These are phyloP conservation scores for Fusarium sp. DNA, from an alignment of 2,329 filamentous ascomycete genomes.

Conservation along the genomic window DNA sequence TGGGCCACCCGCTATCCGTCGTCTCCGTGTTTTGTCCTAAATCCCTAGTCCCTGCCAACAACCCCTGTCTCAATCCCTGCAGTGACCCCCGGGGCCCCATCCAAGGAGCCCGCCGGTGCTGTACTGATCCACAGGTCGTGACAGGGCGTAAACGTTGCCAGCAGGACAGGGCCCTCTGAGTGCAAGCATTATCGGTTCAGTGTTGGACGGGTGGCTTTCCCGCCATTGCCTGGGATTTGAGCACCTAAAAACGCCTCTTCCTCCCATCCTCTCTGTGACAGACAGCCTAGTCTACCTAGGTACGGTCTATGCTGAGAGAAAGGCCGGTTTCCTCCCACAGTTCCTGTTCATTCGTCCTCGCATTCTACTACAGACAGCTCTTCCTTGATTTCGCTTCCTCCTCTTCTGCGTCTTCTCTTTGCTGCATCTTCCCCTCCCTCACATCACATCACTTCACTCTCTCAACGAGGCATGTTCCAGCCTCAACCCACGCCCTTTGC, in stretches of 20 bases:
- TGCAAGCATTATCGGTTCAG: slow-evolving; percentile 12
- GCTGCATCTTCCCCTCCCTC: slow-evolving; percentile 19
- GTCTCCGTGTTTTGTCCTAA: slow-evolving; percentile 26
- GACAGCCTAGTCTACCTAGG: slow-evolving; percentile 2
- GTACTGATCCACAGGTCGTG: slow-evolving; percentile 35
- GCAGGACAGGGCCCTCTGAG: slow-evolving; percentile 9
- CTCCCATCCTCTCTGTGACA: slow-evolving; percentile 13
- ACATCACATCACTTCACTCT: not conserved
- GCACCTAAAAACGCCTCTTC: slow-evolving; percentile 33
- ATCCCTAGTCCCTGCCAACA: slow-evolving; percentile 21
- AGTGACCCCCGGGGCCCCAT: slow-evolving; percentile 24
- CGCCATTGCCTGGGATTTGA: slow-evolving; percentile 12
- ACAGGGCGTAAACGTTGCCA: slow-evolving; percentile 25
- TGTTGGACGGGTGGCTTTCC: slow-evolving; percentile 33
- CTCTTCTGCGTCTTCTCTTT: slow-evolving; percentile 21
- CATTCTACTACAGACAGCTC: not conserved
- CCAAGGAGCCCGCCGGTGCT: slow-evolving; percentile 26
- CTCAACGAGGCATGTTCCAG: slow-evolving; percentile 62
- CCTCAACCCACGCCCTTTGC: slow-evolving; percentile 62
- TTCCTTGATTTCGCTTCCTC: slow-evolving; percentile 23
- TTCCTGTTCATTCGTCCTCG: slow-evolving; percentile 17
- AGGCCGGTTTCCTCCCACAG: slow-evolving; percentile 16
- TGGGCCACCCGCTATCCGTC: slow-evolving; percentile 33
- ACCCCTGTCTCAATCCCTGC: slow-evolving; percentile 35
- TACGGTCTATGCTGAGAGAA: not conserved